Conservation (phyloP, 2,329 filamentous ascomycete species). For the Ceratocystis cubensis region DNA sequence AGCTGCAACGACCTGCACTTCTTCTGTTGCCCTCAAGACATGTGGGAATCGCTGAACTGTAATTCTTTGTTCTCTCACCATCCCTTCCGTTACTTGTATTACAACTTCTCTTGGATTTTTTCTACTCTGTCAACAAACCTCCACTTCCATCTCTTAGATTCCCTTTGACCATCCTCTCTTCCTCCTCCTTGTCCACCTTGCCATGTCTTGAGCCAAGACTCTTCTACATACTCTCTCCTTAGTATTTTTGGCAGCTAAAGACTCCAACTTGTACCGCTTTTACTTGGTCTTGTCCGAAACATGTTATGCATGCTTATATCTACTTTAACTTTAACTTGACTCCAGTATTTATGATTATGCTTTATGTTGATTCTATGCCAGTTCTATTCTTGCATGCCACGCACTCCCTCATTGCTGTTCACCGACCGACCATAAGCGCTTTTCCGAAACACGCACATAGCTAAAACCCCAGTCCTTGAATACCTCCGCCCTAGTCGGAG, state of each 20-base stretch:
- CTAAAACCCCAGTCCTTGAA: background rate
- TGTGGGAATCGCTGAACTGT: slow-evolving; percentile 10
- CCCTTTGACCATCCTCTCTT: background rate
- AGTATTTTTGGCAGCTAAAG: background rate
- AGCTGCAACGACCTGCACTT: slow-evolving; percentile 5
- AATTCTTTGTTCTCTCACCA: slow-evolving; percentile 13
- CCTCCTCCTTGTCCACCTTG: background rate
- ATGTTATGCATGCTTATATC: background rate
- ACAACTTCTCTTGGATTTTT: slow-evolving; percentile 7
- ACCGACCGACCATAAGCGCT: slow-evolving; percentile 1
- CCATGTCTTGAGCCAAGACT: slow-evolving; percentile 9
- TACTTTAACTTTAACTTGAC: background rate
- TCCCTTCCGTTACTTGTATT: slow-evolving; percentile 11
- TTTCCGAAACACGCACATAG: slow-evolving; percentile 9
- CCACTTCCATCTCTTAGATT: slow-evolving; percentile 9
- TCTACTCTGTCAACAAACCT: slow-evolving; percentile 13
- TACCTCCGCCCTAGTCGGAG: background rate
- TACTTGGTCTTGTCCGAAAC: background rate
- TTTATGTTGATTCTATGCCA: background rate
- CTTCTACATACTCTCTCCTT: background rate
- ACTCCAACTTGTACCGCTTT: slow-evolving; percentile 6
- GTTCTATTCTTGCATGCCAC: background rate
- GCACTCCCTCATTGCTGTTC: background rate
- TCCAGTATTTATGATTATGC: background rate
- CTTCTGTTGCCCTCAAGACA: background rate